Evolutionary conservation across 495 filamentous ascomycete species (phyloP).

Genomic region (Aspergillus asperescens): DNA sequence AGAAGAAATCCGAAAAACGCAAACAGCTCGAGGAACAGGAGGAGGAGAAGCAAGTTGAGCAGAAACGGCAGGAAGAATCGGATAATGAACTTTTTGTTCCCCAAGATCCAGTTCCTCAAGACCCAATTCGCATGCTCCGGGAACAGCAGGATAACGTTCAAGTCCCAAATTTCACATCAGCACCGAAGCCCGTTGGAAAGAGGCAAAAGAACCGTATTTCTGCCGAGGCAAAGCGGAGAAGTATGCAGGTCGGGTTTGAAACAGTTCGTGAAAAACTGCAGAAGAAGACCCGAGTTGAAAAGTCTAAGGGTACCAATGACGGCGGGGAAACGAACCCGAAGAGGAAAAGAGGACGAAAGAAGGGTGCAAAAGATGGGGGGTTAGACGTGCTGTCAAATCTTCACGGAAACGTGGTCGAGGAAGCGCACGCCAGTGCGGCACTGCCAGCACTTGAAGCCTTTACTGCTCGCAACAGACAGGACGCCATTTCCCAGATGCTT

Average conservation of each 20-base stretch:
- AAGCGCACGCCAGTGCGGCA: conserved; percentile 17
- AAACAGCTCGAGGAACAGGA: background rate
- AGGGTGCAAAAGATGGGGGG: background rate
- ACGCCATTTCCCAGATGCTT: conserved; percentile 22
- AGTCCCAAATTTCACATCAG: too few relatives aligned
- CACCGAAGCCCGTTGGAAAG: too few relatives aligned
- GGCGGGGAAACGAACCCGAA: background rate
- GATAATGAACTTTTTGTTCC: conserved; percentile 1
- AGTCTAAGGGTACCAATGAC: background rate
- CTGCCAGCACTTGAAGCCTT: conserved; percentile 7
- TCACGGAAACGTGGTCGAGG: conserved; percentile 12
- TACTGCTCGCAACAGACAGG: conserved; percentile 10
- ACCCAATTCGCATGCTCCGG: too few relatives aligned
- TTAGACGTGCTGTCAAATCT: conserved; percentile 2
- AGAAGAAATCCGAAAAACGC: background rate
- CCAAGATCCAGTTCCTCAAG: background rate
- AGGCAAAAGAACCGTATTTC: conserved; percentile 11
- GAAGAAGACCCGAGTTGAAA: background rate
- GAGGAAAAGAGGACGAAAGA: background rate
- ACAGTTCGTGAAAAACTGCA: conserved; percentile 5
- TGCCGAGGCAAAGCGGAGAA: conserved; percentile 11
- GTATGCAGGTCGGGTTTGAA: conserved; percentile 17
- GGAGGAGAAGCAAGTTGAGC: background rate
- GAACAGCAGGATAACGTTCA: too few relatives aligned
- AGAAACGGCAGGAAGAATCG: background rate